Percentiles rank a stretch among this genome's conserved stretches.
phyloP scores from a whole-genome alignment of 116 monocot genomes.

The Dioscorea cayenensis region DNA sequence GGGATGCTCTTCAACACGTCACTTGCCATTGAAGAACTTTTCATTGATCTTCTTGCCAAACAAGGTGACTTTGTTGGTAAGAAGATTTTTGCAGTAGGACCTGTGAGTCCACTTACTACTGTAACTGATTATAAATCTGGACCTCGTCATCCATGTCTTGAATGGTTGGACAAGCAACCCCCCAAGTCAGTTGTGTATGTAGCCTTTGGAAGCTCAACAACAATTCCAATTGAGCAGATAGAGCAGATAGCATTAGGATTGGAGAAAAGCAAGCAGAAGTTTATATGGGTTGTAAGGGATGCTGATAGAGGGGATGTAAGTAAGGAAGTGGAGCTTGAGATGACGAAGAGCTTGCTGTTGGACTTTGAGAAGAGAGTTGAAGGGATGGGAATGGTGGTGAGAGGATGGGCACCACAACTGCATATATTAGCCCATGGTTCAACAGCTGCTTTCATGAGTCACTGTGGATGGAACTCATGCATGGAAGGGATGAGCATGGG shows the following conservation, averaged over 20 bases:
- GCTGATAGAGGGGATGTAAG: slow-evolving; percentile 44
- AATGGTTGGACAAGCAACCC: slow-evolving; percentile 58
- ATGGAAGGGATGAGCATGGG: slow-evolving; percentile 55
- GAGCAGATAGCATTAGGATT: slow-evolving; percentile 32
- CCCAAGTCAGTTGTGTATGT: slow-evolving; percentile 49
- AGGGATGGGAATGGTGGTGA: slow-evolving; percentile 31
- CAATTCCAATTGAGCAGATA: slow-evolving; percentile 28
- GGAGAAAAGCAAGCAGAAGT: slow-evolving; percentile 28
- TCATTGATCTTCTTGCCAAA: slow-evolving; percentile 23
- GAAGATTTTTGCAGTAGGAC: slow-evolving; percentile 49
- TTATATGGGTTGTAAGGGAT: slow-evolving; percentile 55
- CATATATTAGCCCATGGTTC: slow-evolving; percentile 51
- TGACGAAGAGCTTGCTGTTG: neutral
- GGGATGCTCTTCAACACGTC: slow-evolving; percentile 45
- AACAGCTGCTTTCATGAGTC: slow-evolving; percentile 54
- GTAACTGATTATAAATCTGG: neutral
- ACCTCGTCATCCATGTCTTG: slow-evolving; percentile 15
- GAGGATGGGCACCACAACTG: slow-evolving; percentile 74
- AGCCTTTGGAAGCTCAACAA: slow-evolving; percentile 43
- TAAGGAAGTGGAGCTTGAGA: neutral
- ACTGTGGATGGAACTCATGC: slow-evolving; percentile 91
- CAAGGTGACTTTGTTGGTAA: slow-evolving; percentile 20
- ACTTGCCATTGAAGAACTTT: slow-evolving; percentile 31
- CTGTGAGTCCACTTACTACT: slow-evolving; percentile 23
- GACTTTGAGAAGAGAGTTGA: slow-evolving; percentile 6